Evolutionary conservation across 2,329 filamentous ascomycete genomes (phyloP), one percentile per base, ranked within the genome.

Genomic region (Monilinia aucupariae): DNA sequence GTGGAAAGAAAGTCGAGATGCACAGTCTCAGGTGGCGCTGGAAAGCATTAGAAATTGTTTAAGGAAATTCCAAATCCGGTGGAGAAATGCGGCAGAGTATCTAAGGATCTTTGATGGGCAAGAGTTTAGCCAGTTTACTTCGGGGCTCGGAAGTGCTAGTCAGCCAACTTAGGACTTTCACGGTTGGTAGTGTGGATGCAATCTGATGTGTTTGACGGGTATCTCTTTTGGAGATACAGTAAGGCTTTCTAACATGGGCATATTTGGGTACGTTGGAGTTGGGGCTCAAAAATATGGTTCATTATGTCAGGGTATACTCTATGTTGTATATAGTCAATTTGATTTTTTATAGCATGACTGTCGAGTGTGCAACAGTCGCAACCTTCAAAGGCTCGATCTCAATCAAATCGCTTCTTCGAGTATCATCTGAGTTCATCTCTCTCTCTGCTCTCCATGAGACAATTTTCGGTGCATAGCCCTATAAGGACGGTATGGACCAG

Each of bases 11-110:
- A 73, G 68, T 53, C 75, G 76, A 3, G 71, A 74, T 61, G 66
- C 66, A 25, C 68, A 66, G n/a, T 71, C 68, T 13, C 70, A 72
- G 59, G 66, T 64, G 17, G 72, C 70, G 1, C 54, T 76, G 45
- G 73, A 74, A 9, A 67, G 70, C 30, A 68, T 76, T 32, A 68
- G 71, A 55, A 64, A 70, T 59, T 70, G 68, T 39, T 63, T 78
- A 48, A 66, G 68, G 55, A 68, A 69, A 63, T 56, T 76, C 37
- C 68, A 70, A 12, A 65, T 63, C 22, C 67, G 75, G 60, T 78
- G 76, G 76, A 69, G 73, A 63, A 68, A 74, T 64, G 75, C 75
- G 9, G 69, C 69, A 3, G 75, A 76, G 48, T 78, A 77, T 66
- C 27, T 74, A 53, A 70, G 72, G 25, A 71, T 78, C 56, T 64